Evolutionary conservation across 2,329 filamentous ascomycete genomes (phyloP), one percentile per base, ranked within the genome.

Genomic region (Aspergillus chevalieri): DNA sequence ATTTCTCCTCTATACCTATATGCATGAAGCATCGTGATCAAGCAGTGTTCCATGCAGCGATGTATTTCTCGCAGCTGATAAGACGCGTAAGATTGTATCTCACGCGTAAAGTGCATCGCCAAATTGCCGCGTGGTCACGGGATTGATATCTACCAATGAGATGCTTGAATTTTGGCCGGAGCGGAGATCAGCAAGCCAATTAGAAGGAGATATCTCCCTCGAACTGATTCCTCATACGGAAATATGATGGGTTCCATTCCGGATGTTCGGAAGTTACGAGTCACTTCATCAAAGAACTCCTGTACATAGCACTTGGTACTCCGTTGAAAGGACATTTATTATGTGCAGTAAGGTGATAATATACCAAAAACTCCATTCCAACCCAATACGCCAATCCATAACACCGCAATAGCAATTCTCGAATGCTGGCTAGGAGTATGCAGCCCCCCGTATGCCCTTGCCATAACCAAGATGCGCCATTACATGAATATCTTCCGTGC

Each of bases 401-500:
- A 36, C 34, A 41, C 19, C 38, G 10, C 17, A 38, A 38, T 15
- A n/a, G 34, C 7, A n/a, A 38, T 38, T 3, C 38, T 41, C 38
- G 19, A 22, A 22, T 21, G 38, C 38, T 22, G 19, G 9, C n/a
- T 1, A 17, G 34, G 7, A 9, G 34, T 9, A 8, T 26, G 24
- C 9, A 26, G 24, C 24, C 9, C 9, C 24, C 9, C 24, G 8
- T 9, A 26, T 26, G 24, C 5, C 24, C 28, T 15, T 10, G n/a
- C 2, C n/a, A 43, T 28, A 30, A 12, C 33, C 7, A 10, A 17
- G 4, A 17, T 46, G 22, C 10, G 34, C 43, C 41, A 8, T 69
- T 71, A 89, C 43, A 90, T 68, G 46, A 83, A 82, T 42, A 93
- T 85, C 65, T 85, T 83, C 59, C 76, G 80, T 6, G 90, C 89